These are phyloP conservation scores for Sporormia fimetaria DNA, from an alignment of 495 filamentous ascomycete genomes.

Conservation along the genomic window DNA sequence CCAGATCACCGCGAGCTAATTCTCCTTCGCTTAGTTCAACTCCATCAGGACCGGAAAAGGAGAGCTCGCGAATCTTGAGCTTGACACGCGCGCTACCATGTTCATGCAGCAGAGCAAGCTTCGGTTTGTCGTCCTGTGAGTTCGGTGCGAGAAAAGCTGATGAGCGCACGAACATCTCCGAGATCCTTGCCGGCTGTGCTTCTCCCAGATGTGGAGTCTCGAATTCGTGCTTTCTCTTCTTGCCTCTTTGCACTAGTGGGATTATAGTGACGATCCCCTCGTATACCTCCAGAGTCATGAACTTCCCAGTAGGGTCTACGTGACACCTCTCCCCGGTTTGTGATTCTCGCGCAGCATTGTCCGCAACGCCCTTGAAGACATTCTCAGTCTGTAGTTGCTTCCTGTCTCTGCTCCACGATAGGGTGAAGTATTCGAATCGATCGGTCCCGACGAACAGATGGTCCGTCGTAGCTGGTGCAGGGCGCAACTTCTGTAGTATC, in stretches of 20 bases:
- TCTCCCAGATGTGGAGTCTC: slow-evolving; percentile 51
- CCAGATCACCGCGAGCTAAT: slow-evolving; percentile 47
- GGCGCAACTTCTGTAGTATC: slow-evolving; percentile 72
- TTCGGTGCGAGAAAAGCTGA: slow-evolving; percentile 59
- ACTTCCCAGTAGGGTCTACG: slow-evolving; percentile 70
- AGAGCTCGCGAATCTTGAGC: slow-evolving; percentile 48
- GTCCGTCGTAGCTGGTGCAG: slow-evolving; percentile 60
- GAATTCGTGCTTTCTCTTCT: slow-evolving; percentile 41
- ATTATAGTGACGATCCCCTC: slow-evolving; percentile 75
- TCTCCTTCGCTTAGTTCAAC: slow-evolving; percentile 44
- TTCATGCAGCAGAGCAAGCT: slow-evolving; percentile 74
- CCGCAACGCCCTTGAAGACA: slow-evolving; percentile 57
- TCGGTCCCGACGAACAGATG: slow-evolving; percentile 90
- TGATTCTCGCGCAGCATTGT: slow-evolving; percentile 68
- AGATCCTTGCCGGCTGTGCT: slow-evolving; percentile 60
- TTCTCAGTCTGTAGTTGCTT: slow-evolving; percentile 56
- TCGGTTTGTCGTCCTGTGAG: slow-evolving; percentile 46
- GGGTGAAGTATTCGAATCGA: slow-evolving; percentile 76
- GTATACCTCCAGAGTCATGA: slow-evolving; percentile 77
- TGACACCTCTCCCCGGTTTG: slow-evolving; percentile 64
- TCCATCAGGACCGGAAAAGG: slow-evolving; percentile 36
- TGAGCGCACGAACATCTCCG: slow-evolving; percentile 77
- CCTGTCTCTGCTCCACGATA: slow-evolving; percentile 64
- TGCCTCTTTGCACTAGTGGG: slow-evolving; percentile 52
- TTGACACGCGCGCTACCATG: slow-evolving; percentile 52